Conservation (phyloP, 768 basidiomycete species). For the Lactarius indigo region DNA sequence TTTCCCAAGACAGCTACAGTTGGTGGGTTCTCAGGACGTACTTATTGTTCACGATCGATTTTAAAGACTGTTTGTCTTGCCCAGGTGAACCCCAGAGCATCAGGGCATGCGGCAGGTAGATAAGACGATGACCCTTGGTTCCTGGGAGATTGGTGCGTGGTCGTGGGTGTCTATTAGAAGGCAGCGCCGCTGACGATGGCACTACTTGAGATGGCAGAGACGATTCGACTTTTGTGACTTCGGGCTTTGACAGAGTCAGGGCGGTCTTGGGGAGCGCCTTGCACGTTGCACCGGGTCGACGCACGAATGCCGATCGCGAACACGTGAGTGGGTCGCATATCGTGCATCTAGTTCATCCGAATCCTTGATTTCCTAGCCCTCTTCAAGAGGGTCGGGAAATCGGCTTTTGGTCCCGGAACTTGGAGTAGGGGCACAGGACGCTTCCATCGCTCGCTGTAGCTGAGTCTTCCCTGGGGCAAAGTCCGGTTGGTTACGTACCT, state of each 20-base stretch:
- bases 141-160: background rate
- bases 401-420: background rate
- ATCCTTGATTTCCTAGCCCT: background rate
- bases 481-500: background rate
- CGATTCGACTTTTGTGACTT: background rate
- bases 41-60: background rate
- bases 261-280: background rate
- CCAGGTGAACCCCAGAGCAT: background rate
- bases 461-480: background rate
- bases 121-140: too few relatives aligned
- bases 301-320: background rate
- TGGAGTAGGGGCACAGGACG: background rate
- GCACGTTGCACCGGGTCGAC: background rate
- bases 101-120: too few relatives aligned
- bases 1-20: too few relatives aligned
- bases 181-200: background rate
- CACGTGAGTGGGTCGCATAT: background rate
- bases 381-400: too few relatives aligned
- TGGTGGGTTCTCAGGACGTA: too few relatives aligned
- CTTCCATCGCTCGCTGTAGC: background rate
- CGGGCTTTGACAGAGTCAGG: too few relatives aligned
- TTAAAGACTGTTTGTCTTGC: background rate
- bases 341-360: background rate
- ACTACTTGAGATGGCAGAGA: background rate
- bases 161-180: too few relatives aligned